Base-by-base conservation (phyloP, 192 early-diverging fungal genomes). In the Coemansia javaensis region DNA sequence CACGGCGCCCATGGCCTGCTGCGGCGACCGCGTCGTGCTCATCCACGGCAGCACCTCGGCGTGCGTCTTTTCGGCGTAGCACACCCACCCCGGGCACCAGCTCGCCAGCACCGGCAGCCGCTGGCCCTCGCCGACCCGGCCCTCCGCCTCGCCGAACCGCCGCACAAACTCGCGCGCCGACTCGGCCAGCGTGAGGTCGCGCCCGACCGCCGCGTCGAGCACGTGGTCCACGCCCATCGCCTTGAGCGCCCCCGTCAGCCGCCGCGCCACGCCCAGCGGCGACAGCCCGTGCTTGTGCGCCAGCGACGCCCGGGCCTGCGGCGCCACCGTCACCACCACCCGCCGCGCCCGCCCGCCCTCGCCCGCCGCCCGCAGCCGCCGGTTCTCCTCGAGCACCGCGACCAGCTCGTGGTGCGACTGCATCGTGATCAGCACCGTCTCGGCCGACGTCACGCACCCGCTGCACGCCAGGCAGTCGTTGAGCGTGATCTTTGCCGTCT, bases 1-100 rank as follows among this genome's bases (percentile, higher is more conserved):
- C 14, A 99, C 66, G 0, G 85, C 82, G 12, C 97, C 97, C 90
- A 97, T 95, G 37, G 91, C 83, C 62, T 97, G 94, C 68, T 99
- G 97, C 17, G 97, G 93, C n/a, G 93, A 97, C 56, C 90, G 92
- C 5, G 88, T 87, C 24, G 81, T 80, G 58, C 86, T 88, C 44
- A 99, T 88, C 57, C 89, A 82, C 1, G 92, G 91, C 16, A 99
- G 66, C 8, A 93, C 79, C 56, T 87, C 82, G 13, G 80, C 83
- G 50, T 99, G 94, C 0, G 97, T 97, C 72, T 97, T 99, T 74
- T 99, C 97, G 11, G 93, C 93, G 52, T 99, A 99, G 71, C 97
- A 99, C 20, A 99, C 90, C 93, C 93, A 99, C 12, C 94, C 93
- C 39, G 82, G 81, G 42, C 81, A 84, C 43, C 80, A 67, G 32